These are phyloP conservation scores for Eucalyptus sp. DNA, from an alignment of 345 rosid species.

Conservation along the genomic window DNA sequence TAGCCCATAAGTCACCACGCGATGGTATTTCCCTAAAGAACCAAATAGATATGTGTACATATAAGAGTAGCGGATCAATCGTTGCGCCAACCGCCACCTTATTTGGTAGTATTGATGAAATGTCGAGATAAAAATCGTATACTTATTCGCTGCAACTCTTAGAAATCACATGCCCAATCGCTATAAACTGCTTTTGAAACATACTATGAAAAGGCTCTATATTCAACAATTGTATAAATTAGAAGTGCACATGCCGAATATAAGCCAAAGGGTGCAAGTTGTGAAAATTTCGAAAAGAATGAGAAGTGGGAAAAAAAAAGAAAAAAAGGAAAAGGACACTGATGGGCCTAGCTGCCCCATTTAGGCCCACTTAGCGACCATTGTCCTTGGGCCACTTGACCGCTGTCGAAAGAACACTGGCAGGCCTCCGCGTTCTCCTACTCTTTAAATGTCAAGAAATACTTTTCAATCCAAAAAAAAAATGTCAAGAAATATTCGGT, in stretches of 20 bases:
- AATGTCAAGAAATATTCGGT: background rate
- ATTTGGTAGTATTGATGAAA: background rate
- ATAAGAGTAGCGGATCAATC: fast-evolving
- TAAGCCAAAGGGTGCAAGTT: background rate
- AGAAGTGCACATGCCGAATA: background rate
- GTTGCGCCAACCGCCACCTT: fast-evolving
- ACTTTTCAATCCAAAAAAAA: background rate
- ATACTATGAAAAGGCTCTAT: background rate
- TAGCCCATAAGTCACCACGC: fast-evolving
- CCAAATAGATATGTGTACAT: background rate
- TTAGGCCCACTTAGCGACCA: background rate
- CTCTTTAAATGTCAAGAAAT: background rate
- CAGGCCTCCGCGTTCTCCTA: background rate
- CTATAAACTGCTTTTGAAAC: fast-evolving
- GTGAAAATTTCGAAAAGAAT: background rate
- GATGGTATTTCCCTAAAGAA: fast-evolving
- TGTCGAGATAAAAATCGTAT: fast-evolving
- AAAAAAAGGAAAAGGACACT: background rate
- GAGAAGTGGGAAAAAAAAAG: no score
- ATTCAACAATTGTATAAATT: background rate
- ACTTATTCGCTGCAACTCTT: fast-evolving
- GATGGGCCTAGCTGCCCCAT: background rate
- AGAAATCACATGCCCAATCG: fast-evolving
- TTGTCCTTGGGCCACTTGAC: background rate
- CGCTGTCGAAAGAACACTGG: background rate